Evolutionary conservation across 495 filamentous ascomycete species (phyloP), one percentile per base, ranked within the genome.

Genomic region (Xylona heveae): DNA sequence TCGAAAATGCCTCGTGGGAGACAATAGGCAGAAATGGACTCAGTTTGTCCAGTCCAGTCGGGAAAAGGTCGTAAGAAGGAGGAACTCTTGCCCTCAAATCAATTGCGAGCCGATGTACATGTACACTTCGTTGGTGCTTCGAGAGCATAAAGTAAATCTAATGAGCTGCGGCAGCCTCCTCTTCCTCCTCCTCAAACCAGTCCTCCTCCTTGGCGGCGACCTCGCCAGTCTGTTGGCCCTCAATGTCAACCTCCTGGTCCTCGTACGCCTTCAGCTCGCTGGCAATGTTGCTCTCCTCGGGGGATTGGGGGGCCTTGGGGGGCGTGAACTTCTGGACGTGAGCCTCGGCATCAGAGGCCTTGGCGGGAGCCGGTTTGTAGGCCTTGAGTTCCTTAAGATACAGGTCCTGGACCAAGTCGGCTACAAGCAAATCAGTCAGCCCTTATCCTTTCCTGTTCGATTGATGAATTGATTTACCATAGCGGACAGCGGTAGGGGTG

Each of bases 321-420:
- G 66, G 50, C 40, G 42, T 46, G 68, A 93, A 99, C 52, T 73
- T 81, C 51, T 83, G 79, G 44, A 95, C 88, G 44, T 90, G 77
- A 47, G 77, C 83, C 34, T 83, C 79, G 47, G 82, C 62, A 51
- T 94, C 90, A 38, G 65, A 63, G 31, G 82, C 59, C 61, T 94
- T 94, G 61, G 83, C 45, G 31, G 74, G 64, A 14, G 74, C 57
- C 23, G 78, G 64, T 64, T 94, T 99, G 73, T 85, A 94, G 55
- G 68, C 64, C 54, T 79, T 83, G 44, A 99, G 71, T 54, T 94
- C 85, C 43, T 69, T 69, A 44, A 99, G 74, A 68, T 95, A 99
- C 45, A 99, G 70, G 41, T 94, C 85, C 59, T 92, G 88, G 42
- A 99, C 75, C 41, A 88, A 64, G 58, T 99, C 88, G 60, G 74